Conservation (phyloP, 2,329 filamentous ascomycete species). For the Calonectria pauciramosa region DNA sequence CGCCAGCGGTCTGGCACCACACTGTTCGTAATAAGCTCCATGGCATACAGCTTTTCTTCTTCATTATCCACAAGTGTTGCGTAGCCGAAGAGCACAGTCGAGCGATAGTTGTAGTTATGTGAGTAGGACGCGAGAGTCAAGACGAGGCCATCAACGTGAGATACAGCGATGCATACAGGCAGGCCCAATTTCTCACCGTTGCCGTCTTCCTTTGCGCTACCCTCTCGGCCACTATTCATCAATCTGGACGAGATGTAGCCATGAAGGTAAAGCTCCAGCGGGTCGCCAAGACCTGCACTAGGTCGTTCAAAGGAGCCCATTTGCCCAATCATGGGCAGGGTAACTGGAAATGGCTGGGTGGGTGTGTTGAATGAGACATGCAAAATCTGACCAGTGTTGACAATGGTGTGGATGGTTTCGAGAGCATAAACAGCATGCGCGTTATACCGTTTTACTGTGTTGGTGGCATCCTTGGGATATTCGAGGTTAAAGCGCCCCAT, state of each 20-base stretch:
- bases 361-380: slow-evolving; percentile 82
- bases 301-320: slow-evolving; percentile 80
- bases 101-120: slow-evolving; percentile 91
- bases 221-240: slow-evolving; percentile 70
- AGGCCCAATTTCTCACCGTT: slow-evolving; percentile 61
- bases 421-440: slow-evolving; percentile 78
- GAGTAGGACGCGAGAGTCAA: slow-evolving; percentile 83
- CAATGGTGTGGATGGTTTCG: slow-evolving; percentile 78
- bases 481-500: slow-evolving; percentile 60
- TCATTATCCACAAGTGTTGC: slow-evolving; percentile 75
- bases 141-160: slow-evolving; percentile 83
- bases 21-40: slow-evolving; percentile 82
- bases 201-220: background rate
- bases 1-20: slow-evolving; percentile 79
- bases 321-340: slow-evolving; percentile 88
- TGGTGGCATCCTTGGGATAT: slow-evolving; percentile 75
- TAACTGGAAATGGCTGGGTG: slow-evolving; percentile 78
- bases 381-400: slow-evolving; percentile 82
- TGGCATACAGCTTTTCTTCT: slow-evolving; percentile 82
- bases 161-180: slow-evolving; percentile 80
- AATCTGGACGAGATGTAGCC: slow-evolving; percentile 86
- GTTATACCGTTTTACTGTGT: slow-evolving; percentile 77
- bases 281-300: slow-evolving; percentile 72
- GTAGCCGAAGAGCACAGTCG: slow-evolving; percentile 82
- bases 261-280: slow-evolving; percentile 84